phyloP scores from a whole-genome alignment of 2,329 filamentous ascomycete species.

The Decorospora gaudefroyi region DNA sequence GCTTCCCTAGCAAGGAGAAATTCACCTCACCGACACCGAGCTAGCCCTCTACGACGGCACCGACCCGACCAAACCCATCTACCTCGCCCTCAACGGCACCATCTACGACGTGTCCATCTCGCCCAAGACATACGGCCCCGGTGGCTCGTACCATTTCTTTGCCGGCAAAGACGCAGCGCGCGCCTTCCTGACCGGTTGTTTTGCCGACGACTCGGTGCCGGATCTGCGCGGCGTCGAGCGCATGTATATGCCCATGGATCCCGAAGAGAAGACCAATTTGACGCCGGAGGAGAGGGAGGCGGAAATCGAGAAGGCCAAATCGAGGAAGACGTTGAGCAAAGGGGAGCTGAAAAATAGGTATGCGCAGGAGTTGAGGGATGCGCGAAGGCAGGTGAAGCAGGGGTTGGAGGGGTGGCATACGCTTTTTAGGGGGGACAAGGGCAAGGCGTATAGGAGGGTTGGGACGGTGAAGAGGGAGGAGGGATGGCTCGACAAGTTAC shows the following conservation, averaged over 20 bases:
- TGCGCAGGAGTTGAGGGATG: constrained; percentile 67
- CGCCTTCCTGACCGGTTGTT: constrained; percentile 91
- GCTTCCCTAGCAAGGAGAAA: constrained; percentile 56
- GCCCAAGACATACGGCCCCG: constrained; percentile 61
- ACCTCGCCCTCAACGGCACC: constrained; percentile 85
- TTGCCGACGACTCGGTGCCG: constrained; percentile 78
- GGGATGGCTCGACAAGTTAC: constrained; percentile 63
- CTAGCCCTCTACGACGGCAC: constrained; percentile 77
- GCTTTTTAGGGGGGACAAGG: constrained; percentile 72
- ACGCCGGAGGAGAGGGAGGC: constrained; percentile 32
- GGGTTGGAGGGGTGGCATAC: constrained; percentile 78
- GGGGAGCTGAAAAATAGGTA: constrained; percentile 56
- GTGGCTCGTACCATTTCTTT: constrained; percentile 85
- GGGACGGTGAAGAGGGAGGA: constrained; percentile 70
- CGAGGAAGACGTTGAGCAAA: constrained; percentile 27
- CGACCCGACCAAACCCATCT: constrained; percentile 75
- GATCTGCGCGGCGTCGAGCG: constrained; percentile 87
- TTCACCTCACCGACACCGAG: constrained; percentile 74
- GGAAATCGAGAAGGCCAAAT: constrained; percentile 35
- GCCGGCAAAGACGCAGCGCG: constrained; percentile 84
- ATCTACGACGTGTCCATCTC: constrained; percentile 82
- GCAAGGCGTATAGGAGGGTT: constrained; percentile 78
- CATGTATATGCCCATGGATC: constrained; percentile 72
- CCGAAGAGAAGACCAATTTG: constrained; percentile 52
- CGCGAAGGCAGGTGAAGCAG: constrained; percentile 66